Evolutionary conservation across 148 eudicot species (phyloP).

Genomic region (Drosera capensis): DNA sequence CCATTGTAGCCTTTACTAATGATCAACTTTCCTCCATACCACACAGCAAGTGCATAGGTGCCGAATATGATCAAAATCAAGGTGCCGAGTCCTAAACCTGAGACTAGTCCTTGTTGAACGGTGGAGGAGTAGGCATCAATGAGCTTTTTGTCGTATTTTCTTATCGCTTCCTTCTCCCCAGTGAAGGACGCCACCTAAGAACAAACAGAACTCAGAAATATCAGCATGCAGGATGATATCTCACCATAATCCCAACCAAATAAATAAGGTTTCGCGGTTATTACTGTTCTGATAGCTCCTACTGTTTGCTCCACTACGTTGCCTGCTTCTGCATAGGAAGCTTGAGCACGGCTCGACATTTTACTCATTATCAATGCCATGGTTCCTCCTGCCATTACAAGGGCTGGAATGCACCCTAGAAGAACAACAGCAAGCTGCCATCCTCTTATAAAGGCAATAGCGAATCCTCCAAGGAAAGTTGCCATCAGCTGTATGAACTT

Average conservation of each 20-base stretch:
- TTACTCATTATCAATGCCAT: constrained; percentile 40
- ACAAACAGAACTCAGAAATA: not conserved
- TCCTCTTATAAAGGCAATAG: constrained; percentile 56
- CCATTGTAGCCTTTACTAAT: constrained; percentile 21
- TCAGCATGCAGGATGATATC: constrained; percentile 45
- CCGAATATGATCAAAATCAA: constrained; percentile 14
- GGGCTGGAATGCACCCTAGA: constrained; percentile 39
- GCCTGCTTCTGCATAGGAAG: constrained; percentile 78
- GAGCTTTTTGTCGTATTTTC: constrained; percentile 20
- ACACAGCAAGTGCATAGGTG: constrained; percentile 35
- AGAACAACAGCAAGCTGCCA: constrained; percentile 72
- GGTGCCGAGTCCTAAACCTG: constrained; percentile 27
- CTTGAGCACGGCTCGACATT: constrained; percentile 54
- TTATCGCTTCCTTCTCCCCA: constrained; percentile 33
- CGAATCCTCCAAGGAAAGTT: constrained; percentile 62
- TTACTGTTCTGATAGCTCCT: constrained; percentile 73
- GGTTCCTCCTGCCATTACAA: constrained; percentile 38
- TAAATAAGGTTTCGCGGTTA: not conserved
- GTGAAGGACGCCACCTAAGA: constrained; percentile 40
- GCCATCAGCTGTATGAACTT: constrained; percentile 57
- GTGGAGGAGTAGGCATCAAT: constrained; percentile 26
- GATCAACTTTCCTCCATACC: constrained; percentile 39
- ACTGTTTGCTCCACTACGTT: constrained; percentile 71
- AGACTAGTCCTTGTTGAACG: constrained; percentile 29
- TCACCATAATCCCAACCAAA: not conserved